Percentiles rank a stretch among this genome's conserved stretches.
phyloP scores from a whole-genome alignment of 169 alveolate species.

The Blepharisma undulans region DNA sequence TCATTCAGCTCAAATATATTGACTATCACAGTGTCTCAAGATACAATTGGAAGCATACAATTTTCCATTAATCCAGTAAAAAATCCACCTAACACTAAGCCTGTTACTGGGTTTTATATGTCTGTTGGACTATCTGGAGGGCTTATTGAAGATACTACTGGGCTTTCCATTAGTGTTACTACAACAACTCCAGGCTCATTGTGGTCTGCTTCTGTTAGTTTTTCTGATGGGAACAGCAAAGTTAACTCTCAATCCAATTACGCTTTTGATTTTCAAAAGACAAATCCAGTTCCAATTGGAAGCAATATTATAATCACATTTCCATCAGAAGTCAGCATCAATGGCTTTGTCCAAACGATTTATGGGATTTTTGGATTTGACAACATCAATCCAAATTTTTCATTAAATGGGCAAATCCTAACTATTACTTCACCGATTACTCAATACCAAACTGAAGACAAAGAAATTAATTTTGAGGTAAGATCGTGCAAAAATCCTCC shows the following conservation, averaged over 20 bases:
- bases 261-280: background rate
- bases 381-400: background rate
- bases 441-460: background rate
- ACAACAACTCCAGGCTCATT: background rate
- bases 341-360: background rate
- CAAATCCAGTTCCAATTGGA: slow-evolving; percentile 23
- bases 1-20: background rate
- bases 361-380: background rate
- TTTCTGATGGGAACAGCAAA: background rate
- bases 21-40: background rate
- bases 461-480: background rate
- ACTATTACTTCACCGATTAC: background rate
- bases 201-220: background rate
- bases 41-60: background rate
- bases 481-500: background rate
- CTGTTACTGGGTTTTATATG: background rate
- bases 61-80: background rate
- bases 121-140: background rate
- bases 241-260: background rate
- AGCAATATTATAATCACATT: background rate
- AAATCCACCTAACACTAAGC: slow-evolving; percentile 16
- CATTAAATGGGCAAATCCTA: background rate
- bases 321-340: background rate
- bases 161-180: background rate
- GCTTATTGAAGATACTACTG: background rate